These are phyloP conservation scores for Carex littledalei DNA, from an alignment of 176 grass and related monocot species.

Conservation along the genomic window DNA sequence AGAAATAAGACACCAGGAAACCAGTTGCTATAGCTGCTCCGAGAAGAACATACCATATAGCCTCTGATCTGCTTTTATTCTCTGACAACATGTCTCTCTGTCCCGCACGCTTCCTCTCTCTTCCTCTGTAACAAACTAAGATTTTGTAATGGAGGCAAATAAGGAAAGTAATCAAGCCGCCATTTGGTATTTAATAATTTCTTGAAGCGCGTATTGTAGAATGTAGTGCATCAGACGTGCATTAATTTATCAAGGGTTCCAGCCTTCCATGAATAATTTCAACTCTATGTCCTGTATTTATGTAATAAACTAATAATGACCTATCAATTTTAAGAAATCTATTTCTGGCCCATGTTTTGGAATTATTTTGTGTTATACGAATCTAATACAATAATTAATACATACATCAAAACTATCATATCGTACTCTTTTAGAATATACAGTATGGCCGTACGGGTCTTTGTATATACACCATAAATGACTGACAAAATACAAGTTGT, in stretches of 20 bases:
- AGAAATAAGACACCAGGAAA: neutral
- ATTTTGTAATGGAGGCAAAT: neutral
- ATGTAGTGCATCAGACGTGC: too few species aligned
- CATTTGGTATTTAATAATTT: neutral
- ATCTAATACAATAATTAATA: neutral
- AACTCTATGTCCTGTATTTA: neutral
- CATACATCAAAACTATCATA: neutral
- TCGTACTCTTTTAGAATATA: neutral
- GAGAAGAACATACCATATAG: constrained; percentile 1
- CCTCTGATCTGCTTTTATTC: neutral
- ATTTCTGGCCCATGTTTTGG: neutral
- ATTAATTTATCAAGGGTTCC: neutral
- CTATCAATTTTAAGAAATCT: neutral
- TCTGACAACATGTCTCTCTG: neutral
- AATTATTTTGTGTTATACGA: neutral
- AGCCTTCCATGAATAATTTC: neutral
- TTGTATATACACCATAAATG: neutral
- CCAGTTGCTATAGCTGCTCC: constrained; percentile 1
- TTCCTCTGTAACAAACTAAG: neutral
- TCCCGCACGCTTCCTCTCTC: neutral
- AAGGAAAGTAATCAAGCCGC: too few species aligned
- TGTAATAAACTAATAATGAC: neutral
- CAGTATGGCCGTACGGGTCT: neutral
- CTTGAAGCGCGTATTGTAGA: neutral
- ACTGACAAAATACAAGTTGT: neutral